Percentiles rank a stretch among this genome's conserved stretches.
These are phyloP conservation scores for Paecilomyces sp. DNA, from an alignment of 2,329 filamentous ascomycete genomes.

Conservation along the genomic window DNA sequence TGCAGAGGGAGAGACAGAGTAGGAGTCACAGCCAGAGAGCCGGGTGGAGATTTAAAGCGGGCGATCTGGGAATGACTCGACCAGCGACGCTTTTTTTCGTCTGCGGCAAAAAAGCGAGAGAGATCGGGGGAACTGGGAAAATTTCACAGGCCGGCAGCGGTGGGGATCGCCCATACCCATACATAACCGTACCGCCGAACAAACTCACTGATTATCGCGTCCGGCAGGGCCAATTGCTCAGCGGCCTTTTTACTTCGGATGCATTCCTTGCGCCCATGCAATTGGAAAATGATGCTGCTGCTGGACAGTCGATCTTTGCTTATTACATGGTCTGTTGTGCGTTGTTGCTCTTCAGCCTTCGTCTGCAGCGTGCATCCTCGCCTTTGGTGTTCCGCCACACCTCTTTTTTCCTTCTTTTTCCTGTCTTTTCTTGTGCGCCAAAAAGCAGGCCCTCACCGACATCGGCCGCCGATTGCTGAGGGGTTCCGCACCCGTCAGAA, in stretches of 20 bases:
- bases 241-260: background rate
- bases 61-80: constrained; percentile 6
- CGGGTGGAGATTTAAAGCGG: constrained; percentile 3
- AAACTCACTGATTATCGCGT: background rate
- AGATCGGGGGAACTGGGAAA: constrained; percentile 6
- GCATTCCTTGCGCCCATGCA: background rate
- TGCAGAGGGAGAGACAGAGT: background rate
- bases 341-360: background rate
- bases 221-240: too few species aligned
- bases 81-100: background rate
- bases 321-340: background rate
- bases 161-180: background rate
- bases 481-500: background rate
- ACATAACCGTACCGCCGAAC: background rate
- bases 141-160: constrained; percentile 2
- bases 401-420: background rate
- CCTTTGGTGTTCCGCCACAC: background rate
- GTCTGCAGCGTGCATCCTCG: background rate
- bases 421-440: too few species aligned
- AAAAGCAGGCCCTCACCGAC: background rate
- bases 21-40: constrained; percentile 1
- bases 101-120: constrained; percentile 4
- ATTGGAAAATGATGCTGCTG: background rate
- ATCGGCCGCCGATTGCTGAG: background rate
- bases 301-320: background rate